phyloP scores from a whole-genome alignment of 2,329 filamentous ascomycete species.

The Aspergillus japonicus region DNA sequence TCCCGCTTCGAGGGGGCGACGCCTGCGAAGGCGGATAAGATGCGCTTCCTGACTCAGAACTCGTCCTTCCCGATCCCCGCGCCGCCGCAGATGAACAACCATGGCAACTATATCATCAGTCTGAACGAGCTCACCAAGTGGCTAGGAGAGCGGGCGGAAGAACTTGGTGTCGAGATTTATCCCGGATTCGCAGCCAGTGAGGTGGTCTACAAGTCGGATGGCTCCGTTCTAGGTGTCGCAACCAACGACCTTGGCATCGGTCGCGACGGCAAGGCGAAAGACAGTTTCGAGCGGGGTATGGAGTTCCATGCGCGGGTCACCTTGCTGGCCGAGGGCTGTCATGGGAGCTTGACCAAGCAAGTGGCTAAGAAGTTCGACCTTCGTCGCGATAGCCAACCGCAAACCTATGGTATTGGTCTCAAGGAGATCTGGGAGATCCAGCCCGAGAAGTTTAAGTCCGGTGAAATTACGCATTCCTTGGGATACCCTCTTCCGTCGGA shows the following conservation, averaged over 20 bases:
- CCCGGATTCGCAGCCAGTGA: constrained; percentile 94
- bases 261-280: constrained; percentile 79
- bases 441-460: constrained; percentile 86
- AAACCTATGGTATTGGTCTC: constrained; percentile 91
- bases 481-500: constrained; percentile 85
- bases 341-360: constrained; percentile 92
- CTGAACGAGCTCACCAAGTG: constrained; percentile 94
- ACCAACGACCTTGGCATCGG: constrained; percentile 91
- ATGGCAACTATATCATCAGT: constrained; percentile 96
- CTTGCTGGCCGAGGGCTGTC: constrained; percentile 90
- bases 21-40: constrained; percentile 76
- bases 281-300: constrained; percentile 93
- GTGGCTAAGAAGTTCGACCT: constrained; percentile 93
- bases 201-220: constrained; percentile 81
- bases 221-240: constrained; percentile 87
- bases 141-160: constrained; percentile 94
- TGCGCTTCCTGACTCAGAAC: constrained; percentile 89
- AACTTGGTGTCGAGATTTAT: constrained; percentile 92
- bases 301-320: constrained; percentile 94
- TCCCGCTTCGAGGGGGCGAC: constrained; percentile 85
- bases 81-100: constrained; percentile 96
- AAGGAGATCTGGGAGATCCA: constrained; percentile 98
- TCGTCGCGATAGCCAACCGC: constrained; percentile 81
- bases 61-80: constrained; percentile 75
- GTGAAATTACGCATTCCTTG: constrained; percentile 83